A percentile compares a stretch with the other conserved stretches of the same genome.
Evolutionary conservation across 2,329 filamentous ascomycete genomes (phyloP).

Genomic region (Colletotrichum sp.): DNA sequence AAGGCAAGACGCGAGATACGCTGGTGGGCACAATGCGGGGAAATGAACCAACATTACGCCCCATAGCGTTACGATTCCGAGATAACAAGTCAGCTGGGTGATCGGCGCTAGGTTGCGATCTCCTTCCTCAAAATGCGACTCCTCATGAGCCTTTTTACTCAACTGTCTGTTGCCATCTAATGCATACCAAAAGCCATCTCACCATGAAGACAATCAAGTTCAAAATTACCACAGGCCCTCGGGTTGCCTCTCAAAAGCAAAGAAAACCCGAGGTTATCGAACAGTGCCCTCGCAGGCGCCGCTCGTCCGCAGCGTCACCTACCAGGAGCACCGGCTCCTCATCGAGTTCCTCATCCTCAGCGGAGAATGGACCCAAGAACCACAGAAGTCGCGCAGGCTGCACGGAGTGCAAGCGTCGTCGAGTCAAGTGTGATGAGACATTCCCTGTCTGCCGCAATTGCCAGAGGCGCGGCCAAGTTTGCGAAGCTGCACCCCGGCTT

Average conservation of each 20-base stretch:
- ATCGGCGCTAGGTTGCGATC: neutral
- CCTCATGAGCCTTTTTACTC: neutral
- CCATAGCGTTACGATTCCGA: neutral
- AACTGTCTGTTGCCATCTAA: neutral
- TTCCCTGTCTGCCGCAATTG: neutral
- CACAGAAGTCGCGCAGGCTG: neutral
- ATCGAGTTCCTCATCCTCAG: neutral
- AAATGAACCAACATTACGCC: neutral
- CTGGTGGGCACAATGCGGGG: neutral
- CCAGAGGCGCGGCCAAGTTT: neutral
- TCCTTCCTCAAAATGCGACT: neutral
- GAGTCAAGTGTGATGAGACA: neutral
- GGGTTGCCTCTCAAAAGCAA: accelerated
- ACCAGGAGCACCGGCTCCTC: neutral
- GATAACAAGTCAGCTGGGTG: neutral
- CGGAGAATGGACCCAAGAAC: neutral
- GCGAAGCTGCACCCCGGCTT: neutral
- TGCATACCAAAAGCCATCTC: neutral
- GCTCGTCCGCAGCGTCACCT: neutral
- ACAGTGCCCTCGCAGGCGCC: neutral
- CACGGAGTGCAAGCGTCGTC: neutral
- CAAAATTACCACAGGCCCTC: neutral
- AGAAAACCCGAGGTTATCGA: neutral
- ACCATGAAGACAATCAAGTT: neutral
- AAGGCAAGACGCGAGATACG: neutral